Percentiles rank a stretch among this genome's conserved stretches.
These are phyloP conservation scores for Blastobotrys raffinosifermentans DNA, from an alignment of 1,139 yeast species.

Conservation along the genomic window DNA sequence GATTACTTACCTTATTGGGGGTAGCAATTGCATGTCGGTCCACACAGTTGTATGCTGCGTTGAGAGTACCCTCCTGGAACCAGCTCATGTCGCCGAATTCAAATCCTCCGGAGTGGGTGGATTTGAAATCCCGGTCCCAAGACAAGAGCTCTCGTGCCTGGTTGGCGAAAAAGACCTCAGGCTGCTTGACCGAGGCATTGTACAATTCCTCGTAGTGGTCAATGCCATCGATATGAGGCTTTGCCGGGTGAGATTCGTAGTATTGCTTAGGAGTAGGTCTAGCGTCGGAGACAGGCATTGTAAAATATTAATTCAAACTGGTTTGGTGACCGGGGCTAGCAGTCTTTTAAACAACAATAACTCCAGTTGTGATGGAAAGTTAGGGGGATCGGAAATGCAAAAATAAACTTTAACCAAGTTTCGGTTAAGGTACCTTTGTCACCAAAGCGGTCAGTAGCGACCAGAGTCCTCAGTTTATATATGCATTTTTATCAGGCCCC, in stretches of 20 bases:
- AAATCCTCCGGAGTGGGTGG: slow-evolving; percentile 64
- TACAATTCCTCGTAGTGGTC: slow-evolving; percentile 74
- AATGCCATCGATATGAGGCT: slow-evolving; percentile 39
- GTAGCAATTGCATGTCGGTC: slow-evolving; percentile 88
- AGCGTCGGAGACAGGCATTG: no score
- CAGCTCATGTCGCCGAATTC: slow-evolving; percentile 80
- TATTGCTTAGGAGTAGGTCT: slow-evolving; percentile 12
- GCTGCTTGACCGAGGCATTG: slow-evolving; percentile 70
- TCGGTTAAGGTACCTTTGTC: no score
- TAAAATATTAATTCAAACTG: no score
- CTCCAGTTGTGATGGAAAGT: no score
- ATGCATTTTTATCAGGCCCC: no score
- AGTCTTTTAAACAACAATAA: no score
- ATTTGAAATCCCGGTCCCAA: slow-evolving; percentile 81
- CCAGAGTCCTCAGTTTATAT: no score
- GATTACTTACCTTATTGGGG: slow-evolving; percentile 65
- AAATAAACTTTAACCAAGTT: no score
- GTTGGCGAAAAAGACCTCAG: slow-evolving; percentile 79
- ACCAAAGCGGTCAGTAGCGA: no score
- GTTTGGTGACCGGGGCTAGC: no score
- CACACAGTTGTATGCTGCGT: slow-evolving; percentile 92
- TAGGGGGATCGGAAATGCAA: no score
- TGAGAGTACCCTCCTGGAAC: slow-evolving; percentile 90
- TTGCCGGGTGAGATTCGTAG: slow-evolving; percentile 28
- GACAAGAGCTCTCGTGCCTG: slow-evolving; percentile 69